A percentile compares a stretch with the other conserved stretches of the same genome.
Evolutionary conservation across 2,329 filamentous ascomycete genomes (phyloP).

Genomic region (Fusarium fujikuroi): DNA sequence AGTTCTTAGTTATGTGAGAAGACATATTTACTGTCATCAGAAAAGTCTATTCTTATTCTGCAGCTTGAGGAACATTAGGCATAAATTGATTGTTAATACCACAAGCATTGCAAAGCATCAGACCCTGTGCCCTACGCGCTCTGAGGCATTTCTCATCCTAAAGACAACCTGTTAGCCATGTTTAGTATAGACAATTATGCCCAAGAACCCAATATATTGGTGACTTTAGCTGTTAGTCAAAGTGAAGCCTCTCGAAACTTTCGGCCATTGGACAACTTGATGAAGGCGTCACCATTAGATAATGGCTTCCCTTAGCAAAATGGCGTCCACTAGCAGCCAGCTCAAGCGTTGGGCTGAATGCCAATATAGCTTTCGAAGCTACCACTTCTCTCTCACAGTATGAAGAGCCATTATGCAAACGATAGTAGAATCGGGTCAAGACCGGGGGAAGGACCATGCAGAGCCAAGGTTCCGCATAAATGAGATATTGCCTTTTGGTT

Average conservation of each 20-base stretch:
- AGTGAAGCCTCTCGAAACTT: not conserved
- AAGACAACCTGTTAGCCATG: not conserved
- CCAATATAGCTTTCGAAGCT: not conserved
- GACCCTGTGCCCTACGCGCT: too few species aligned
- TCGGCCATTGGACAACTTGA: not conserved
- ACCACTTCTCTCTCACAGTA: not conserved
- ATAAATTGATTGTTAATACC: not conserved
- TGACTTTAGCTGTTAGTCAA: not conserved
- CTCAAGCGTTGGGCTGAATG: not conserved
- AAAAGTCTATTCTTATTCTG: not conserved
- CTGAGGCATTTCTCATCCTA: rapidly evolving
- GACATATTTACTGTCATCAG: rapidly evolving
- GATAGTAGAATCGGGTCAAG: not conserved
- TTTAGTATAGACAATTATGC: rapidly evolving
- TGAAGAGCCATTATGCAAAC: too few species aligned
- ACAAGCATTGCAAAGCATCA: not conserved
- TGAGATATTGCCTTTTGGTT: not conserved
- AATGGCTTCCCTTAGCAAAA: not conserved
- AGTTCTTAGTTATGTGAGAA: rapidly evolving
- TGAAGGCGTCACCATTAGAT: not conserved
- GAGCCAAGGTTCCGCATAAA: rapidly evolving
- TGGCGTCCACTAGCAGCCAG: not conserved
- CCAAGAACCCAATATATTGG: not conserved
- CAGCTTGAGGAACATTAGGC: not conserved
- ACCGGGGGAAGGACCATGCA: not conserved